phyloP scores from a whole-genome alignment of 805 yeast species.

The Saturnispora sekii region DNA sequence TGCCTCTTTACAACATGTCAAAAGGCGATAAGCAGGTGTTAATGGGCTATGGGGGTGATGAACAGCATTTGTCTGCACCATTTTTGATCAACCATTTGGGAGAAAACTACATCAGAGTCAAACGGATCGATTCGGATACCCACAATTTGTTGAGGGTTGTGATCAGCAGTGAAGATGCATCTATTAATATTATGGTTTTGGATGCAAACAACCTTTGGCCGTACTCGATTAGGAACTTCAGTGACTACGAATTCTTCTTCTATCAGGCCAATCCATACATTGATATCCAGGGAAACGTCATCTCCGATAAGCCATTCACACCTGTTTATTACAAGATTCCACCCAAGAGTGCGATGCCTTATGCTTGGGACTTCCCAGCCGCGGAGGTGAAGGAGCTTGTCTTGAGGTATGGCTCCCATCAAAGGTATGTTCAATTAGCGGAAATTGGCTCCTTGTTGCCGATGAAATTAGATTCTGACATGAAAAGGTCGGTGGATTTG shows the following conservation, averaged over 20 bases:
- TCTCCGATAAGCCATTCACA: slow-evolving; percentile 48
- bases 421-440: slow-evolving; percentile 73
- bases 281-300: slow-evolving; percentile 54
- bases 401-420: slow-evolving; percentile 60
- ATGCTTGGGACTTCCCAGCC: slow-evolving; percentile 96
- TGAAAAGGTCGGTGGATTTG: slow-evolving; percentile 55
- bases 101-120: slow-evolving; percentile 61
- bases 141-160: slow-evolving; percentile 66
- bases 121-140: slow-evolving; percentile 46
- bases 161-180: slow-evolving; percentile 67
- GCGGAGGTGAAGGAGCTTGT: slow-evolving; percentile 76
- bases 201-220: slow-evolving; percentile 86
- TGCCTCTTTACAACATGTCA: slow-evolving; percentile 59
- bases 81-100: slow-evolving; percentile 81
- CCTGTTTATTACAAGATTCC: slow-evolving; percentile 81
- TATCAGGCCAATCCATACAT: slow-evolving; percentile 75
- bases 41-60: slow-evolving; percentile 46
- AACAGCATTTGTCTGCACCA: slow-evolving; percentile 77
- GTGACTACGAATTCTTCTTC: slow-evolving; percentile 75
- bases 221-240: slow-evolving; percentile 79
- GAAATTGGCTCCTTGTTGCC: slow-evolving; percentile 91
- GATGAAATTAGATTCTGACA: slow-evolving; percentile 41
- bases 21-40: slow-evolving; percentile 50
- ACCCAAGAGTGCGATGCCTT: slow-evolving; percentile 90
- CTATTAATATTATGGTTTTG: slow-evolving; percentile 65